Percentiles rank a stretch among this genome's conserved stretches.
Evolutionary conservation across 306 rosid species (phyloP).

Genomic region (Hylodesmum podocarpum): DNA sequence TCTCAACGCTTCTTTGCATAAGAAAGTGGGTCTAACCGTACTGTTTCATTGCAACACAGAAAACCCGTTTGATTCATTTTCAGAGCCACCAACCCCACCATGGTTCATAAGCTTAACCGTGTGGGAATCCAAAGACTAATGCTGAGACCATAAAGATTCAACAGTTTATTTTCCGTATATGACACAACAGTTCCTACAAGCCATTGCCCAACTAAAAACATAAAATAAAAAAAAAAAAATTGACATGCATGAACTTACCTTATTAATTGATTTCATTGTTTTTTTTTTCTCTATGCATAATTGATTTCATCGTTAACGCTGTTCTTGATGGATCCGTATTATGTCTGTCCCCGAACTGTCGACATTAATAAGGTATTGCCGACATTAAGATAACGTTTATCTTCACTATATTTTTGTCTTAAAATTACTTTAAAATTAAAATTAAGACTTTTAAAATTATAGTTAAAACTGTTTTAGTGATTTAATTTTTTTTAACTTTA

Average conservation of each 20-base stretch:
- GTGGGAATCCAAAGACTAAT: slow-evolving; percentile 39
- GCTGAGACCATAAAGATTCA: not conserved
- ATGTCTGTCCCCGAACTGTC: not conserved
- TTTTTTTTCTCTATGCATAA: not conserved
- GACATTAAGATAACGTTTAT: not conserved
- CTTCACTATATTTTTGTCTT: not conserved
- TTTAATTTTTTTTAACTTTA: not conserved
- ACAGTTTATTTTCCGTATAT: not conserved
- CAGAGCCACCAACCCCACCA: slow-evolving; percentile 29
- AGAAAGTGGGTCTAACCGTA: slow-evolving; percentile 38
- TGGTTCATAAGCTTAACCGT: slow-evolving; percentile 13
- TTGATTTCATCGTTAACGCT: not conserved
- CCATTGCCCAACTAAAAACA: no score
- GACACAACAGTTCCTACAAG: not conserved
- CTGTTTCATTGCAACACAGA: slow-evolving; percentile 35
- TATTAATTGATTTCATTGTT: not conserved
- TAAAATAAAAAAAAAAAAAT: slow-evolving; percentile 1
- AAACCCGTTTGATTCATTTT: slow-evolving; percentile 23
- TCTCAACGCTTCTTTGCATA: not conserved
- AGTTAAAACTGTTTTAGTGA: not conserved
- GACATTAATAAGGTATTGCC: not conserved
- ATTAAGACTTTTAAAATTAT: not conserved
- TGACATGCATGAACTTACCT: not conserved
- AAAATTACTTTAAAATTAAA: not conserved
- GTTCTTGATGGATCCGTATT: not conserved